A percentile compares a stretch with the other conserved stretches of the same genome.
These are phyloP conservation scores for Colletotrichum acutatum DNA, from an alignment of 2,329 filamentous ascomycete species.

Conservation along the genomic window DNA sequence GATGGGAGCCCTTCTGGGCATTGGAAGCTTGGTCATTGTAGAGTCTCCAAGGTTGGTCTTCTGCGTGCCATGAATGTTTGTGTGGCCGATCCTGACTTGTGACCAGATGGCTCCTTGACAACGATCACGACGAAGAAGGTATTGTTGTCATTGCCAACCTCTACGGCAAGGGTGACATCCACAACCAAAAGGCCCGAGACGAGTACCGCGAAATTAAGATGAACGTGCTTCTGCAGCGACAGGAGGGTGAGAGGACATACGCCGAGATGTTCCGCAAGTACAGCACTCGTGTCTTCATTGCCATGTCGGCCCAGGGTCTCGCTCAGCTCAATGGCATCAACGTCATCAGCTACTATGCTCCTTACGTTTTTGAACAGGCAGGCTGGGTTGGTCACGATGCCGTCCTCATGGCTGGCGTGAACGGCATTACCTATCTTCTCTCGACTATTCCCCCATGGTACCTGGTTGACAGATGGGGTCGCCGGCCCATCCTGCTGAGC, in stretches of 20 bases:
- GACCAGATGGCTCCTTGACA: constrained; percentile 91
- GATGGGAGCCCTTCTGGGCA: constrained; percentile 87
- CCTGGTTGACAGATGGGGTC: constrained; percentile 90
- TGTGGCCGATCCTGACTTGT: constrained; percentile 15
- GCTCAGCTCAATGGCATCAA: constrained; percentile 99
- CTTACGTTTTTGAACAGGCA: constrained; percentile 94
- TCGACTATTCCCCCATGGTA: constrained; percentile 98
- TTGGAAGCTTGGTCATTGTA: constrained; percentile 92
- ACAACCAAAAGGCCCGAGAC: constrained; percentile 90
- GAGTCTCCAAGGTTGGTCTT: constrained; percentile 87
- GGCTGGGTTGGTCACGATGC: constrained; percentile 94
- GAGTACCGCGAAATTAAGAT: constrained; percentile 99
- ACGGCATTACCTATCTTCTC: constrained; percentile 87
- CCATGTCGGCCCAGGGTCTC: constrained; percentile 96
- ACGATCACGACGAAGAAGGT: constrained; percentile 97
- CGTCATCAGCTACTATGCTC: constrained; percentile 98
- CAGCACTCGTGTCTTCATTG: constrained; percentile 92
- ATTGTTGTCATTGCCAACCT: constrained; percentile 98
- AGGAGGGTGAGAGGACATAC: constrained; percentile 95
- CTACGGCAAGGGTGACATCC: constrained; percentile 95
- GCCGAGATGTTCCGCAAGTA: constrained; percentile 95
- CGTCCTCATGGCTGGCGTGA: constrained; percentile 97
- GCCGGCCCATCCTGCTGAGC: constrained; percentile 87
- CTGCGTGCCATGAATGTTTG: constrained; percentile 3
- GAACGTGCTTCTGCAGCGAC: constrained; percentile 90